A percentile compares a stretch with the other conserved stretches of the same genome.
phyloP scores from a whole-genome alignment of 176 grass and related monocot genomes.

The Poa annua region DNA sequence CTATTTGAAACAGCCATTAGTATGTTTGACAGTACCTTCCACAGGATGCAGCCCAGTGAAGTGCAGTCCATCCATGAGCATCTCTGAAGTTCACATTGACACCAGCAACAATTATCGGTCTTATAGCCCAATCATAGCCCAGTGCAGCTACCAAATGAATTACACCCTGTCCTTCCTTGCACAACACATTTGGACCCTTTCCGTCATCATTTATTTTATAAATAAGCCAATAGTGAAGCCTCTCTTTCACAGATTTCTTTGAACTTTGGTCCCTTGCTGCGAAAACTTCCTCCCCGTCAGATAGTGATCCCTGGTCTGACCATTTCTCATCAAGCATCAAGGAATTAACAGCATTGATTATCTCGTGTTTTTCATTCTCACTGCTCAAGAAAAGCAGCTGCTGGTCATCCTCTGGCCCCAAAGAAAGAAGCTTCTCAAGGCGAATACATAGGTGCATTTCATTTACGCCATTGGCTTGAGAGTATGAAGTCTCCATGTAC shows the following conservation, averaged over 20 bases:
- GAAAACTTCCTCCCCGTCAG: constrained; percentile 48
- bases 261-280: constrained; percentile 52
- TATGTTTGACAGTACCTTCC: constrained; percentile 66
- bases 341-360: constrained; percentile 74
- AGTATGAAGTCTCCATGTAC: constrained; percentile 62
- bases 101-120: constrained; percentile 76
- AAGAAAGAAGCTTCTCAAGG: constrained; percentile 80
- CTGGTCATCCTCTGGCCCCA: constrained; percentile 62
- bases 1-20: constrained; percentile 25
- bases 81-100: constrained; percentile 98
- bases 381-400: constrained; percentile 44
- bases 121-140: constrained; percentile 97
- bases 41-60: constrained; percentile 97
- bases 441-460: constrained; percentile 91
- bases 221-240: constrained; percentile 80
- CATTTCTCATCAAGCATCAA: constrained; percentile 77
- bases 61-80: constrained; percentile 93
- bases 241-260: constrained; percentile 89
- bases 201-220: constrained; percentile 79
- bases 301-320: constrained; percentile 39
- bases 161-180: constrained; percentile 90
- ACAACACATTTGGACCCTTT: constrained; percentile 90
- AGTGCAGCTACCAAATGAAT: constrained; percentile 96
- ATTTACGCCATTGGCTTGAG: constrained; percentile 53
- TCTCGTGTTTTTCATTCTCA: constrained; percentile 56